Percentiles rank a stretch among this genome's conserved stretches.
Evolutionary conservation across 768 basidiomycete species (phyloP).

Genomic region (Tylopilus subfusipes): DNA sequence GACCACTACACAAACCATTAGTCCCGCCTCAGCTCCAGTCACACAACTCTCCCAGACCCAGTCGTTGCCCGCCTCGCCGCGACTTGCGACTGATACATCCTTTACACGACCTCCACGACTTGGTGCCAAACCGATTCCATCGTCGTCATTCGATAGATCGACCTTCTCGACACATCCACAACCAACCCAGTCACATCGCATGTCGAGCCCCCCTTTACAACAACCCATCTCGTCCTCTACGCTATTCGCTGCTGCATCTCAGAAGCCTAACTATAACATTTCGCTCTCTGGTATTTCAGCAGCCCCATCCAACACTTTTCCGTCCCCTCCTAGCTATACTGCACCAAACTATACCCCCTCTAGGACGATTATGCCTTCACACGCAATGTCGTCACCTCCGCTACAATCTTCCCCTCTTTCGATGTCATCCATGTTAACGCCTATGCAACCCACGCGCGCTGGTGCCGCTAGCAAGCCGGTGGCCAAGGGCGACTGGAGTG

Average conservation of each 20-base stretch:
- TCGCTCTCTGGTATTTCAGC: constrained; percentile 35
- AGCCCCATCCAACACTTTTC: constrained; percentile 14
- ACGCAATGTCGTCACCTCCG: constrained; percentile 31
- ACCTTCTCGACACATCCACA: constrained; percentile 26
- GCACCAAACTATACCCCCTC: constrained; percentile 16
- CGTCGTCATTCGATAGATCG: constrained; percentile 34
- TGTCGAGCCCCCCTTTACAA: constrained; percentile 22
- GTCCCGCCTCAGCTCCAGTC: constrained; percentile 10
- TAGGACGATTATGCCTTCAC: constrained; percentile 17
- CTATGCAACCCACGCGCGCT: constrained; percentile 49
- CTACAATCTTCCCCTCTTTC: constrained; percentile 29
- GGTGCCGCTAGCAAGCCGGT: constrained; percentile 41
- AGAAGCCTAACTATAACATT: constrained; percentile 60
- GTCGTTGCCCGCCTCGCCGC: constrained; percentile 40
- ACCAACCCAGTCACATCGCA: constrained; percentile 17
- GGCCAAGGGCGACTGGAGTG: constrained; percentile 71
- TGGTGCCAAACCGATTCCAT: constrained; percentile 36
- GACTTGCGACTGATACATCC: constrained; percentile 28
- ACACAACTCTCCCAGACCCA: constrained; percentile 25
- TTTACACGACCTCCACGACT: constrained; percentile 37
- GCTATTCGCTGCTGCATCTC: constrained; percentile 9
- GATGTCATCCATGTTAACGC: constrained; percentile 56
- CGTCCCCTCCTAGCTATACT: constrained; percentile 13
- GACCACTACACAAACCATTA: constrained; percentile 12
- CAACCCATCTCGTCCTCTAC: constrained; percentile 15